Evolutionary conservation across 176 grass and related monocot species (phyloP), one percentile per base, ranked within the genome.

Genomic region (Pontederia crassipes): DNA sequence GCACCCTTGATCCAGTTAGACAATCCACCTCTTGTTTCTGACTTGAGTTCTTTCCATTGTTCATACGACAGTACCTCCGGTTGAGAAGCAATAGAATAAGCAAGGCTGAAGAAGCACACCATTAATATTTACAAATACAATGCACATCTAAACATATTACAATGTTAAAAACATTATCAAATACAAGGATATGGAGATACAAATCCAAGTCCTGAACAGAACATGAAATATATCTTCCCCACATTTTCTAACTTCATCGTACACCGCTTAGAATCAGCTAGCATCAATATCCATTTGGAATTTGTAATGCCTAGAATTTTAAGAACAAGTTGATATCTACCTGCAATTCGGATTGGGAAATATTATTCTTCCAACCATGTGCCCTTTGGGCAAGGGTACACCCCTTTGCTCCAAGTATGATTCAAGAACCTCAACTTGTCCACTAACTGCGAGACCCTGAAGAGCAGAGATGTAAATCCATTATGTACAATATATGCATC

Each of bases 351-450:
- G 79, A 80, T 97, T 85, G 64, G 84, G 81, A 64, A 97, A 73
- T 71, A 97, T 78, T 63, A 97, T 79, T 75, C 71, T 83, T 48
- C 87, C 81, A 2, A 35, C 76, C 65, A 97, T 69, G 70, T 78
- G 61, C 3, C 81, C 81, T 10, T 97, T 77, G 46, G 84, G 87
- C 69, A 97, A 55, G 67, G 62, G 76, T 54, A 71, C 71, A 55
- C 87, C 92, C 69, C 92, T 85, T 79, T 80, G 84, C 75, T 85
- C 84, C 73, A 97, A 88, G 79, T 97, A 97, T 11, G 84, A 83
- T 74, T 91, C 80, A 72, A 97, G 83, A 82, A 69, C 85, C 71
- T 65, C 77, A 55, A 74, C 77, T 76, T 91, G 74, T 63, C 70
- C 81, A 61, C 61, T 79, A 16, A 91, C 76, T 87, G 90, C 87